These are phyloP conservation scores for Penicillium daleae DNA, from an alignment of 495 filamentous ascomycete species.

Conservation along the genomic window DNA sequence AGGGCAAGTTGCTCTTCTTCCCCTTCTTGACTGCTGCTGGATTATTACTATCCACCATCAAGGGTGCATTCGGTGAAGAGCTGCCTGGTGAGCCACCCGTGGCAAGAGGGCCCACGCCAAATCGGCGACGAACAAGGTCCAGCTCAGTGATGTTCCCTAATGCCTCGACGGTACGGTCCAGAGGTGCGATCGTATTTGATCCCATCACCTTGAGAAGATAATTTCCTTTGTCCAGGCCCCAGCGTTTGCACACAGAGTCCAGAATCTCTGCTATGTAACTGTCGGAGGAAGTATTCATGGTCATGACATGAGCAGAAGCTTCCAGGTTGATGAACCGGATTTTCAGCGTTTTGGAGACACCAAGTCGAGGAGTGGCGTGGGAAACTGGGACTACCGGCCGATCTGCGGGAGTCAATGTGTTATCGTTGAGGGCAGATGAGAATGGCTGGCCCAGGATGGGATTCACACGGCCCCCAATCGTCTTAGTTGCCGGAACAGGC, in stretches of 20 bases:
- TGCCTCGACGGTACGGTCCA: slow-evolving; percentile 88
- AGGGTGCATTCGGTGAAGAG: slow-evolving; percentile 75
- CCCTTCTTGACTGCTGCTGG: slow-evolving; percentile 60
- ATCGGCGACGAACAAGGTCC: slow-evolving; percentile 84
- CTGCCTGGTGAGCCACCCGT: slow-evolving; percentile 80
- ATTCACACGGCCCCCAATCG: slow-evolving; percentile 50
- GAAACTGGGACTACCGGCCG: slow-evolving; percentile 58
- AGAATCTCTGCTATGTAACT: slow-evolving; percentile 94
- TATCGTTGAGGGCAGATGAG: slow-evolving; percentile 58
- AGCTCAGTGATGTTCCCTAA: slow-evolving; percentile 82
- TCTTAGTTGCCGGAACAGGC: slow-evolving; percentile 32
- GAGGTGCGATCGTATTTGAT: slow-evolving; percentile 78
- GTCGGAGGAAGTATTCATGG: slow-evolving; percentile 85
- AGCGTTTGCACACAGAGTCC: slow-evolving; percentile 85
- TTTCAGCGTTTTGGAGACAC: slow-evolving; percentile 81
- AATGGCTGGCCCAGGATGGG: slow-evolving; percentile 59
- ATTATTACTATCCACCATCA: slow-evolving; percentile 56
- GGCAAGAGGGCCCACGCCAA: slow-evolving; percentile 77
- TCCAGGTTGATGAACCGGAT: slow-evolving; percentile 81
- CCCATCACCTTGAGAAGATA: slow-evolving; percentile 87
- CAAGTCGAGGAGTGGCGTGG: slow-evolving; percentile 67
- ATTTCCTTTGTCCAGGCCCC: slow-evolving; percentile 85
- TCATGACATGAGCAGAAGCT: slow-evolving; percentile 62
- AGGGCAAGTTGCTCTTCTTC: slow-evolving; percentile 73
- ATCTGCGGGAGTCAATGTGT: slow-evolving; percentile 63